Evolutionary conservation across 2,329 filamentous ascomycete species (phyloP), one percentile per base, ranked within the genome.

Genomic region (Nannizzia gypsea): DNA sequence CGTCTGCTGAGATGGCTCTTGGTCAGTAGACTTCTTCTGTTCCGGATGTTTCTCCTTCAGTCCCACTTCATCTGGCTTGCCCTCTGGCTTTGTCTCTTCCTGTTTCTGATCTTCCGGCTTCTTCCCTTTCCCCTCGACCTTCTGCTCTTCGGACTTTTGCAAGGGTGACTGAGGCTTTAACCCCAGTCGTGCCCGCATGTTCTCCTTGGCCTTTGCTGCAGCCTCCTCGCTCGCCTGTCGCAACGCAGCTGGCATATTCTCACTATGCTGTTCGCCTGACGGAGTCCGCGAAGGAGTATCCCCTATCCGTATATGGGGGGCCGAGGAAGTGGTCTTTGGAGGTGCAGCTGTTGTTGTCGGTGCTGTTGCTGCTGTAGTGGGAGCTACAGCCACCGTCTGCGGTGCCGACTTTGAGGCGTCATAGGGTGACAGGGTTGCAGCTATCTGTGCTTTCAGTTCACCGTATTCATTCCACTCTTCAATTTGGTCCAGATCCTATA

Each of bases 381-480:
- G 57, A 9, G 61, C 38, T 11, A 69, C 66, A 26, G 69, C 64
- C 26, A 66, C 70, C 42, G 64, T 60, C 42, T 68, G 55, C 9
- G 67, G 62, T 52, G 62, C 64, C 24, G 66, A 60, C 2, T 66
- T 48, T 24, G 63, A 59, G 9, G 28, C 66, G 62, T 34, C 67
- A 66, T 55, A 70, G 11, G 24, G 26, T 17, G 50, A 54, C 50
- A 54, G 50, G 50, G 50, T 54, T 67, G 28, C 73, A 63, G 59
- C 73, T 67, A 97, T 84, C 67, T 92, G 87, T 74, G 92, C 84
- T 73, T 90, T 90, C 63, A 99, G 82, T 76, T 97, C 92, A 74
- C 90, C 90, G 74, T 95, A 96, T 73, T 99, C 93, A 77, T 99
- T 99, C 93, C 92, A 97, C 72, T 99, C 93, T 75, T 99, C 93